A percentile compares a stretch with the other conserved stretches of the same genome.
These are phyloP conservation scores for Thielaviopsis musarum DNA, from an alignment of 2,329 filamentous ascomycete species.

Conservation along the genomic window DNA sequence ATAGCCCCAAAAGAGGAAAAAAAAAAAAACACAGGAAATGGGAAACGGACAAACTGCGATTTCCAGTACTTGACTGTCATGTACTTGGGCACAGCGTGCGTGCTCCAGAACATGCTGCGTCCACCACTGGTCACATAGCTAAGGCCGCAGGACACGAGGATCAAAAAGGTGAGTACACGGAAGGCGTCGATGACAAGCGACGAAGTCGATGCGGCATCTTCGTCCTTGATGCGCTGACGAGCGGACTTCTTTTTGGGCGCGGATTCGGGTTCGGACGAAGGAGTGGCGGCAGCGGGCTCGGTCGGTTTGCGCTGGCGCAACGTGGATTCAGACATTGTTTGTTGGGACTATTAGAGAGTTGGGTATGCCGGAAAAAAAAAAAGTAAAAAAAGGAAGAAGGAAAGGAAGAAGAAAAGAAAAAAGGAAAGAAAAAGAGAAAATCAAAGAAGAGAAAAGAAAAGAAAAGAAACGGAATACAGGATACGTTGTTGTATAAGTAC, in stretches of 20 bases:
- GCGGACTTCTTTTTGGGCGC: slow-evolving; percentile 13
- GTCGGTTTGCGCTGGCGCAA: slow-evolving; percentile 10
- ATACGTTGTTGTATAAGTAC: background rate
- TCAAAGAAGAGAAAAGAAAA: background rate
- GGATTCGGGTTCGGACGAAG: background rate
- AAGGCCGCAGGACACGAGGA: slow-evolving; percentile 48
- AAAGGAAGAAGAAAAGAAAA: background rate
- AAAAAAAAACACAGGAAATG: background rate
- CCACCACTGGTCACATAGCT: slow-evolving; percentile 63
- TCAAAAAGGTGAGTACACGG: slow-evolving; percentile 49
- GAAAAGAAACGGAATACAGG: background rate
- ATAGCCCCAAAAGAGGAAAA: slow-evolving; percentile 1
- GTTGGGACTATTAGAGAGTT: too few relatives aligned
- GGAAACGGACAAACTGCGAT: slow-evolving; percentile 37
- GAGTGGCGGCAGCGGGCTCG: background rate
- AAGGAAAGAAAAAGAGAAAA: background rate
- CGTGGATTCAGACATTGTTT: background rate
- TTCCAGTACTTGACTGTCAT: slow-evolving; percentile 40
- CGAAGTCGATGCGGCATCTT: slow-evolving; percentile 39
- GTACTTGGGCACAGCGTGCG: slow-evolving; percentile 45
- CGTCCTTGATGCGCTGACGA: slow-evolving; percentile 25
- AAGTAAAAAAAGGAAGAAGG: background rate
- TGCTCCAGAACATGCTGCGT: slow-evolving; percentile 51
- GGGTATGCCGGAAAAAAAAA: background rate
- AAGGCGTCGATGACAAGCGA: slow-evolving; percentile 46